Base-by-base conservation (phyloP, 805 yeast species). In the Starmerella stigmatis region DNA sequence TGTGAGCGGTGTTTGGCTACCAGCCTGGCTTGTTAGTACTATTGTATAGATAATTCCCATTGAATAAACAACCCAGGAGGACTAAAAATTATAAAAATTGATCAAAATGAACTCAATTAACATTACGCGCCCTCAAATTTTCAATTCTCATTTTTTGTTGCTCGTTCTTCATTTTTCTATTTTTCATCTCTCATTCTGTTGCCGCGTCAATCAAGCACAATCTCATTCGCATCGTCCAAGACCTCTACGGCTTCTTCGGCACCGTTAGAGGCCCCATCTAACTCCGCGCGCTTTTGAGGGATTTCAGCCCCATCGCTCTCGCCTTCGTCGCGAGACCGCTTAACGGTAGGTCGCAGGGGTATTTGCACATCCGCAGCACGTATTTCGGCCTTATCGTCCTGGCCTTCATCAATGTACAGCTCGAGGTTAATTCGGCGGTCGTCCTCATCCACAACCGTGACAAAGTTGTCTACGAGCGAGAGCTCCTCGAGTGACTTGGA, bases 361-460 rank as follows among this genome's bases (percentile, higher is more conserved):
- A 57, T 48, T 11, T 39, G 57, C 10, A 58, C 61, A n/a, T 56
- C 55, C 11, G 55, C 62, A 15, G 54, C 40, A 13, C 43, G 52
- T 4, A 60, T 41, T 9, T 46, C 43, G 5, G 47, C 57, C 25
- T 42, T 56, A 6, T 47, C 57, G 11, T 29, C 46, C 13, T 44
- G 48, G 43, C n/a, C n/a, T n/a, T 43, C 53, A 7, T 41, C 49
- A 37, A 54, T 43, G 47, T 51, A 64, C 16, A 66, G 41, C 52
- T 67, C 69, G 23, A 67, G 49, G 43, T 67, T 64, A 15, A 86
- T 67, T 54, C 84, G 89, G 30, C 80, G 65, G 51, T 83, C 95
- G 32, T 77, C 79, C 44, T 89, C 95, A 62, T 92, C 98, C 38
- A 80, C 76, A 15, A 92, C 70, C 1, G 80, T 72, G 13, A 92